A percentile compares a stretch with the other conserved stretches of the same genome.
Evolutionary conservation across 495 filamentous ascomycete species (phyloP).

Genomic region (Hyaloscypha bicolor): DNA sequence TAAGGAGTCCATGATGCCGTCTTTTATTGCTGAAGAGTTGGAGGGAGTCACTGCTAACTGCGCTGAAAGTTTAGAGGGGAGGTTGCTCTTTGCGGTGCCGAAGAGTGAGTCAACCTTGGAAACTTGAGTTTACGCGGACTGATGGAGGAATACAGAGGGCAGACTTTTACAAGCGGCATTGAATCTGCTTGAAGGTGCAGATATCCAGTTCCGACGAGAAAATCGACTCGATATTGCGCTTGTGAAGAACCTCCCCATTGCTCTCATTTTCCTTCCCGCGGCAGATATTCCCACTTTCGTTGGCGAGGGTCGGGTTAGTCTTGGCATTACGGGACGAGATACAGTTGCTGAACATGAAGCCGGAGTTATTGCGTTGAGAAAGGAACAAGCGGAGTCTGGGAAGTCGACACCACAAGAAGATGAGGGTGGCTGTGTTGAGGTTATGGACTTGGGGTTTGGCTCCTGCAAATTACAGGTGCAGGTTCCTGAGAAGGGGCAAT

Average conservation of each 20-base stretch:
- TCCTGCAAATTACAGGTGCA: conserved; percentile 93
- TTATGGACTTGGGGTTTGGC: conserved; percentile 90
- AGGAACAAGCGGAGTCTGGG: conserved; percentile 55
- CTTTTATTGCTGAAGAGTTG: conserved; percentile 13
- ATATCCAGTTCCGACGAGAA: conserved; percentile 95
- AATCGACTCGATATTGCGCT: conserved; percentile 94
- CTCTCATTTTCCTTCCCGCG: conserved; percentile 94
- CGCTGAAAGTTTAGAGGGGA: conserved; percentile 75
- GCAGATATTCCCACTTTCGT: conserved; percentile 97
- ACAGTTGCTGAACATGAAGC: conserved; percentile 91
- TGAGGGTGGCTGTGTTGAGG: conserved; percentile 67
- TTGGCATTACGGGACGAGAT: conserved; percentile 93
- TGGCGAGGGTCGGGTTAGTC: conserved; percentile 87
- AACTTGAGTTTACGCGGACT: conserved; percentile 9
- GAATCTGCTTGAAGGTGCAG: conserved; percentile 86
- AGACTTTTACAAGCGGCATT: conserved; percentile 82
- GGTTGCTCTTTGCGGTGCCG: conserved; percentile 93
- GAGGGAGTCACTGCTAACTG: conserved; percentile 37
- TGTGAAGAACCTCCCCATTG: conserved; percentile 92
- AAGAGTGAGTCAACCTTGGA: conserved; percentile 64
- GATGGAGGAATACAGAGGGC: conserved; percentile 65
- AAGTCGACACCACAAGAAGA: conserved; percentile 44
- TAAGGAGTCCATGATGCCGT: conserved; percentile 47
- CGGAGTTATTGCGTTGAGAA: conserved; percentile 55
- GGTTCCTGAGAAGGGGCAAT: conserved; percentile 81